These are phyloP conservation scores for Gaultheria prostrata DNA, from an alignment of 148 eudicot genomes.

Conservation along the genomic window DNA sequence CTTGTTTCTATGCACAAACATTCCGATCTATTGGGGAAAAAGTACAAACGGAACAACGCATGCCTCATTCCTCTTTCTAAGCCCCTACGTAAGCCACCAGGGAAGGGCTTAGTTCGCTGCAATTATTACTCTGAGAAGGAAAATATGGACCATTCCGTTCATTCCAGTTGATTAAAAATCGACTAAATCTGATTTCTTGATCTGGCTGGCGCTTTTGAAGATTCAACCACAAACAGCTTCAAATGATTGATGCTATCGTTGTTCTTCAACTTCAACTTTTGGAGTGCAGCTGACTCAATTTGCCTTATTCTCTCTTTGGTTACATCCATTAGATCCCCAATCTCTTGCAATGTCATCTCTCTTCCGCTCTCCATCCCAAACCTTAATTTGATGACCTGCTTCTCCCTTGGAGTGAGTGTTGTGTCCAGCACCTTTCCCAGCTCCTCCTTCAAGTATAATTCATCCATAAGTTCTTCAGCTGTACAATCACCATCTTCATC, in stretches of 20 bases:
- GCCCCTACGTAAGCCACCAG: not conserved
- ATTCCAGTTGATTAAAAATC: not conserved
- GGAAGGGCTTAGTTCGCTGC: not conserved
- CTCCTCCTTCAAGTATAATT: constrained; percentile 63
- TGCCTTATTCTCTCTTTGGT: constrained; percentile 89
- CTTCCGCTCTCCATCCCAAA: constrained; percentile 79
- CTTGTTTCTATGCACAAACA: not conserved
- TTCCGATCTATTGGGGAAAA: not conserved
- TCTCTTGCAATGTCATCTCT: constrained; percentile 81
- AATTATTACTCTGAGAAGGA: not conserved
- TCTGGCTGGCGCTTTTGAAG: constrained; percentile 15
- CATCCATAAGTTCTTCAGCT: constrained; percentile 52
- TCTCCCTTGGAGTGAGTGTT: constrained; percentile 60
- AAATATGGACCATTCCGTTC: not conserved
- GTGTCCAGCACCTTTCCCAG: constrained; percentile 69
- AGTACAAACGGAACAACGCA: not conserved
- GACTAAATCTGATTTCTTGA: not conserved
- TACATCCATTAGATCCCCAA: constrained; percentile 80
- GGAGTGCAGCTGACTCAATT: constrained; percentile 72
- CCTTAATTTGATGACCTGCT: constrained; percentile 67
- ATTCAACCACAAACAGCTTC: constrained; percentile 47
- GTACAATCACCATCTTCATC: constrained; percentile 33
- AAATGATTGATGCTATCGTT: constrained; percentile 58
- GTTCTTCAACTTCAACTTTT: constrained; percentile 66
- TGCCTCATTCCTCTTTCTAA: not conserved